Evolutionary conservation across 306 rosid genomes (phyloP).

Genomic region (Cucumis melo): DNA sequence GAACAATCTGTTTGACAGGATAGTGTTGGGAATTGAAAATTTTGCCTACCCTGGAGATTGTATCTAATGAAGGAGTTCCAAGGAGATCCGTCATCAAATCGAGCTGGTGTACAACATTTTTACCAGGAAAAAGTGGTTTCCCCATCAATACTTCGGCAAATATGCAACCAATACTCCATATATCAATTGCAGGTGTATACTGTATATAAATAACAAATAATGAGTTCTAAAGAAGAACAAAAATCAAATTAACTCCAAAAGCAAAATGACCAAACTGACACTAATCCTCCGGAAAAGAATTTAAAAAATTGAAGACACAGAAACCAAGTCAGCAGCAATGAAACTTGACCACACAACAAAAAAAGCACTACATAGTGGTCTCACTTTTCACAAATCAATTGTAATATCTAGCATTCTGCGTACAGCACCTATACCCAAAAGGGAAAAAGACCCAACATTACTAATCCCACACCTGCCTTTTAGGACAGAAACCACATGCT

Average conservation of each 20-base stretch:
- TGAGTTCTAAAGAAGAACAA: background rate
- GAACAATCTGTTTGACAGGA: background rate
- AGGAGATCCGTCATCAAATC: constrained; percentile 92
- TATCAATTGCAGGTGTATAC: constrained; percentile 96
- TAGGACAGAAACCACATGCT: background rate
- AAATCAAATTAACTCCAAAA: background rate
- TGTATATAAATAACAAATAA: constrained; percentile 14
- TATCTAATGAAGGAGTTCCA: constrained; percentile 82
- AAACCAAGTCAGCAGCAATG: background rate
- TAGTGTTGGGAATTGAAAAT: background rate
- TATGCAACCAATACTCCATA: constrained; percentile 95
- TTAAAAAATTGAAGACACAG: background rate
- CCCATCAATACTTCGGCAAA: constrained; percentile 88
- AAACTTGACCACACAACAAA: background rate
- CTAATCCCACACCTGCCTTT: background rate
- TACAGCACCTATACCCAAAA: background rate
- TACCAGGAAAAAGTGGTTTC: constrained; percentile 94
- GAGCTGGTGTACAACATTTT: constrained; percentile 90
- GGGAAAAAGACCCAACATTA: background rate
- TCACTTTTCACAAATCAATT: background rate
- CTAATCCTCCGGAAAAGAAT: background rate
- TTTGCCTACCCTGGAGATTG: constrained; percentile 59
- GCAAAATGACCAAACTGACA: too few species aligned
- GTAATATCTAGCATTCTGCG: background rate
- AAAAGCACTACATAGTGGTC: background rate